A percentile compares a stretch with the other conserved stretches of the same genome.
These are phyloP conservation scores for Calophaca sinica DNA, from an alignment of 306 rosid genomes.

Conservation along the genomic window DNA sequence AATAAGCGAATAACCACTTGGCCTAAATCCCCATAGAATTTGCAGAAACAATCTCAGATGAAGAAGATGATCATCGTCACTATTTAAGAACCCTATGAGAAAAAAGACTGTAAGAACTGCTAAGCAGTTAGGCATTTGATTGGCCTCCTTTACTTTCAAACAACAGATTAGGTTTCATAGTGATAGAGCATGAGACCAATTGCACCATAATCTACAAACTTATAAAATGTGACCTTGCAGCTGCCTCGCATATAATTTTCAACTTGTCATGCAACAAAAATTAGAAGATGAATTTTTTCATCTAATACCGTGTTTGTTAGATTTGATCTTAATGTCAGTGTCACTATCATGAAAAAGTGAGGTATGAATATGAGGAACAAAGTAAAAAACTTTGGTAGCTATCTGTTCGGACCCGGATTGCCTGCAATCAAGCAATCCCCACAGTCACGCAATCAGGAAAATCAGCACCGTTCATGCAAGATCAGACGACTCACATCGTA, in stretches of 20 bases:
- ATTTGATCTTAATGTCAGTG: slow-evolving; percentile 12
- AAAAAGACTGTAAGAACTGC: neutral
- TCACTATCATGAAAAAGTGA: slow-evolving; percentile 22
- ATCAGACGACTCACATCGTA: no score
- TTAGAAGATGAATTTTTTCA: slow-evolving; percentile 16
- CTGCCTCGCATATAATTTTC: slow-evolving; percentile 2
- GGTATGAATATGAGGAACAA: neutral
- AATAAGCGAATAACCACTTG: neutral
- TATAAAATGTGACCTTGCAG: slow-evolving; percentile 35
- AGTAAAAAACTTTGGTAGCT: slow-evolving; percentile 12
- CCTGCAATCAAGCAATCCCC: no score
- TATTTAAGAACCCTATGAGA: slow-evolving; percentile 18
- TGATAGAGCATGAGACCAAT: slow-evolving; percentile 22
- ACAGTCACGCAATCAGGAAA: no score
- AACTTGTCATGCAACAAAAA: slow-evolving; percentile 36
- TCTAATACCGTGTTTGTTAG: neutral
- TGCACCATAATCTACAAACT: slow-evolving; percentile 39
- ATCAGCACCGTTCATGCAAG: no score
- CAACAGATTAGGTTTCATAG: slow-evolving; percentile 26
- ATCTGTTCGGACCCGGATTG: neutral
- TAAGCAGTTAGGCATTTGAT: slow-evolving; percentile 7
- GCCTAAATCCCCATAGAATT: neutral
- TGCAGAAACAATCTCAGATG: slow-evolving; percentile 3
- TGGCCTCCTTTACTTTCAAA: slow-evolving; percentile 21
- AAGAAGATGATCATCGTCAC: slow-evolving; percentile 25